Percentiles rank a stretch among this genome's conserved stretches.
Evolutionary conservation across 441 rosid genomes (phyloP).

Genomic region (Lepidium campestre): DNA sequence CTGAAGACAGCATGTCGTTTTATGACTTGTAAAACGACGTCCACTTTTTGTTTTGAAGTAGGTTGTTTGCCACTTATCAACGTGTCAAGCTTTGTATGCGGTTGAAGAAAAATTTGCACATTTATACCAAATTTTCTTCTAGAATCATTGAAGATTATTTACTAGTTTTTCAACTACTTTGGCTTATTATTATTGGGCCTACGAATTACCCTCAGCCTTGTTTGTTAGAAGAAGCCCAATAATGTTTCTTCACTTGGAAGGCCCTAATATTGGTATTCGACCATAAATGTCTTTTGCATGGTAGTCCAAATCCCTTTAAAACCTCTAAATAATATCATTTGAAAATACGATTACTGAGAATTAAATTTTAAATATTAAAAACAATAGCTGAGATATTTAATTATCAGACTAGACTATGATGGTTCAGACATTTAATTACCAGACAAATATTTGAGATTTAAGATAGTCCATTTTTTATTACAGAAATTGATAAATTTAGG

Average conservation of each 20-base stretch:
- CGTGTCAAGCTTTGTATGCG: background rate
- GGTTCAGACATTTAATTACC: too few relatives aligned
- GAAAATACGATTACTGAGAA: too few relatives aligned
- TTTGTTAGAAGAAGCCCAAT: background rate
- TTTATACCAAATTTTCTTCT: background rate
- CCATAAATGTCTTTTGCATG: too few relatives aligned
- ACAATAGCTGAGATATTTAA: too few relatives aligned
- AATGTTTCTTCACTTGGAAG: background rate
- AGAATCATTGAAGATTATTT: background rate
- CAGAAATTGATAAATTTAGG: too few relatives aligned
- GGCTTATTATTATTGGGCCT: background rate
- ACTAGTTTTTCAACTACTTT: background rate
- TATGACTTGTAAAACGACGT: constrained; percentile 16
- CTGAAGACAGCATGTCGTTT: constrained; percentile 29
- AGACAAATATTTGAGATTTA: too few relatives aligned
- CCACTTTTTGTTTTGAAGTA: constrained; percentile 6
- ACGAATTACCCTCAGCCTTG: background rate
- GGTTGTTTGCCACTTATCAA: constrained; percentile 13
- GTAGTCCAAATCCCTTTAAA: too few relatives aligned
- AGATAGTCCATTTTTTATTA: too few relatives aligned
- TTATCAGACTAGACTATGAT: too few relatives aligned
- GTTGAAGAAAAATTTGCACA: background rate
- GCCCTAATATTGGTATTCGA: background rate
- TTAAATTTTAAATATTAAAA: too few relatives aligned
- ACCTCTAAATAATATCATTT: too few relatives aligned